Conservation (phyloP, 2,329 filamentous ascomycete genomes). For the Paraphoma chrysanthemicola region DNA sequence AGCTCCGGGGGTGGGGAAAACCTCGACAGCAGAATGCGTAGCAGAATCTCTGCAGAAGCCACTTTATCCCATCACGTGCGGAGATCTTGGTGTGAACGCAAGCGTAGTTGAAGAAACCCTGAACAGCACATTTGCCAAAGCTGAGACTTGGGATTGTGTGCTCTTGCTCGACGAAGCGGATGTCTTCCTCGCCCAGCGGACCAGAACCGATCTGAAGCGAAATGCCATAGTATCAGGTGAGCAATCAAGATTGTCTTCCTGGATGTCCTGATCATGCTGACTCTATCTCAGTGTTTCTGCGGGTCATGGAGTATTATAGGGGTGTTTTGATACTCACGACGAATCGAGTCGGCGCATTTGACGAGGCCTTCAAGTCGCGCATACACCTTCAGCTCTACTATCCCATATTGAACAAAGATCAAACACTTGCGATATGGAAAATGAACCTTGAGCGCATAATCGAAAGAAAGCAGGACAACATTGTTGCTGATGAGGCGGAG, state of each 20-base stretch:
- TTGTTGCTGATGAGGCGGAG: constrained; percentile 6
- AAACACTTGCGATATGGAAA: constrained; percentile 13
- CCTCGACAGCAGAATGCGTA: constrained; percentile 17
- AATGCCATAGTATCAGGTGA: constrained; percentile 22
- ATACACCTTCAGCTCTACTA: constrained; percentile 35
- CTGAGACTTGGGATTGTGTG: constrained; percentile 57
- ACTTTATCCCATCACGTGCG: constrained; percentile 29
- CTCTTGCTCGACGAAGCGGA: constrained; percentile 60
- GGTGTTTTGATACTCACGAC: constrained; percentile 49
- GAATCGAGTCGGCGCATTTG: constrained; percentile 48
- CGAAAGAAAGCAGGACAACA: background rate
- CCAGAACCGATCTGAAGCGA: constrained; percentile 17
- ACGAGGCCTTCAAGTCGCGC: constrained; percentile 46
- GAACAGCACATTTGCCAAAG: constrained; percentile 46
- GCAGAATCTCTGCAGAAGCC: constrained; percentile 15
- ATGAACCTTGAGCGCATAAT: constrained; percentile 14
- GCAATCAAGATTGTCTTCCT: background rate
- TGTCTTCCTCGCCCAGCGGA: constrained; percentile 26
- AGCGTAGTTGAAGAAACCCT: constrained; percentile 43
- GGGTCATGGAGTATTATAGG: constrained; percentile 29
- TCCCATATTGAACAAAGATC: background rate
- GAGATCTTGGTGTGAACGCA: constrained; percentile 51
- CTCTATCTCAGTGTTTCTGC: constrained; percentile 29
- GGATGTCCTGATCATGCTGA: background rate
- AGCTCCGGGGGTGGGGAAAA: constrained; percentile 19